Evolutionary conservation across 2,329 filamentous ascomycete genomes (phyloP).

Genomic region (Colletotrichum karsti): DNA sequence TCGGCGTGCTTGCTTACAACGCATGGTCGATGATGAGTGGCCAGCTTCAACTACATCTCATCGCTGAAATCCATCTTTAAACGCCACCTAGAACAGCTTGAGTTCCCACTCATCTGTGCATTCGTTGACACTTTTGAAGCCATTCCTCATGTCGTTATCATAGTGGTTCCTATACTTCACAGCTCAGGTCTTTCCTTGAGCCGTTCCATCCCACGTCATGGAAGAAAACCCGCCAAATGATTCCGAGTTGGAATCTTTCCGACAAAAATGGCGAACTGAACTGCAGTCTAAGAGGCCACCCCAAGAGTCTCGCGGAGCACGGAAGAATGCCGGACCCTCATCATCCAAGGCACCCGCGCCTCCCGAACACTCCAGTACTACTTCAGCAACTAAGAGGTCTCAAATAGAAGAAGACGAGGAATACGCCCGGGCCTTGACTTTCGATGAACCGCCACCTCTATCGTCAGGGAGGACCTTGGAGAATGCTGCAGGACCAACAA

Average conservation of each 20-base stretch:
- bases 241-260: constrained; percentile 85
- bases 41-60: constrained; percentile 18
- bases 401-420: constrained; percentile 46
- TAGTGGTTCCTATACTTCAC: background rate
- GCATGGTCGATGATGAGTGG: constrained; percentile 25
- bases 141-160: background rate
- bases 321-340: constrained; percentile 37
- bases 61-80: background rate
- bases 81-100: background rate
- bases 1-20: constrained; percentile 26
- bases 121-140: no score
- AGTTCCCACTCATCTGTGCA: background rate
- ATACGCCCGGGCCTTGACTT: constrained; percentile 40
- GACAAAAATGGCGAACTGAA: constrained; percentile 86
- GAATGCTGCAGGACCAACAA: constrained; percentile 28
- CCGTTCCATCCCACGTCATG: background rate
- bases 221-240: constrained; percentile 45
- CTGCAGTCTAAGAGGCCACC: constrained; percentile 58
- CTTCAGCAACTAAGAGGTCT: constrained; percentile 9
- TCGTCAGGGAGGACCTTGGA: background rate
- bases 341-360: constrained; percentile 32
- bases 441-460: constrained; percentile 37
- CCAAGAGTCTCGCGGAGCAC: background rate
- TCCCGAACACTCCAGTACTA: constrained; percentile 25
- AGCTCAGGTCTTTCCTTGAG: background rate